These are phyloP conservation scores for Daldinia concentrica DNA, from an alignment of 495 filamentous ascomycete species.

Conservation along the genomic window DNA sequence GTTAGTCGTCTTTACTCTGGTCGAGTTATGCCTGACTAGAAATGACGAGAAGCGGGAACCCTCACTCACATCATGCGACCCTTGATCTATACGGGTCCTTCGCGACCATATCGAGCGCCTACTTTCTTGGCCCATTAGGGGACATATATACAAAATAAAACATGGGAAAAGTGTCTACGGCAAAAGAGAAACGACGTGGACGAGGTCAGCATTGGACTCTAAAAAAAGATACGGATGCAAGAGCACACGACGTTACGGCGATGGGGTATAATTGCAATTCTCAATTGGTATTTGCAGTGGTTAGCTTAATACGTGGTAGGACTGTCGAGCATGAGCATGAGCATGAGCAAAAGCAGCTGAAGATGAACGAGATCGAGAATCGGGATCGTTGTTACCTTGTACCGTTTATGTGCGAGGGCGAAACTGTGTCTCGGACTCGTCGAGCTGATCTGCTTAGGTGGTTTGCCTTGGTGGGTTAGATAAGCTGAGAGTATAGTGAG, in stretches of 20 bases:
- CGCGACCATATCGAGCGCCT: constrained; percentile 10
- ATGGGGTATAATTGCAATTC: constrained; percentile 27
- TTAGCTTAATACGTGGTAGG: constrained; percentile 17
- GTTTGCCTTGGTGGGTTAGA: neutral
- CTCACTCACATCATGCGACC: constrained; percentile 5
- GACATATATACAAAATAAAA: constrained; percentile 38
- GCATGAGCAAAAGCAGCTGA: constrained; percentile 4
- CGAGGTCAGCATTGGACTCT: constrained; percentile 23
- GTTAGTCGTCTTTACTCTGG: neutral
- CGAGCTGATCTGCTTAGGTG: neutral
- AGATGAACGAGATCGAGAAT: neutral
- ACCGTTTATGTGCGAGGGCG: constrained; percentile 2
- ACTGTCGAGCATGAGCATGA: constrained; percentile 11
- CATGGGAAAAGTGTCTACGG: constrained; percentile 16
- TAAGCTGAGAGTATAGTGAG: neutral
- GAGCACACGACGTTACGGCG: constrained; percentile 28
- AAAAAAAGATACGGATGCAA: constrained; percentile 9
- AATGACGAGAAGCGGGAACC: neutral
- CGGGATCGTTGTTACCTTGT: neutral
- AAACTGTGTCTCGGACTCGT: constrained; percentile 1
- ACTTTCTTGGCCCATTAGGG: neutral
- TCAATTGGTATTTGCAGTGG: constrained; percentile 30
- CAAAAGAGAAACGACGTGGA: constrained; percentile 26
- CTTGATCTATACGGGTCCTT: neutral
- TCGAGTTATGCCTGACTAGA: constrained; percentile 1